Conservation (phyloP, 306 rosid genomes). For the Cucumis cinereus region DNA sequence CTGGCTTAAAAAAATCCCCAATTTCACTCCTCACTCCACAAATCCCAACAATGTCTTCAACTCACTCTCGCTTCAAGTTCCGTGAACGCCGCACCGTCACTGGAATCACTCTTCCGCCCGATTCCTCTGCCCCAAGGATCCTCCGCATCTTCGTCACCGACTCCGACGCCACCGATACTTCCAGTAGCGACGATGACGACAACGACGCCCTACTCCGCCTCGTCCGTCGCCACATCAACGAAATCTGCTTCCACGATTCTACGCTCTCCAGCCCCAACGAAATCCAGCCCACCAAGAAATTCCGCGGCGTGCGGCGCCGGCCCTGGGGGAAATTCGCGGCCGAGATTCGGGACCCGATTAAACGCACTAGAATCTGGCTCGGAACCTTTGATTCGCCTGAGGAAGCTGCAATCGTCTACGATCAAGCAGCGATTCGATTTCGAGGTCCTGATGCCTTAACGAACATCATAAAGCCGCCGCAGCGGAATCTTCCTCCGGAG, state of each 20-base stretch:
- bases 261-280: background rate
- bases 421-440: background rate
- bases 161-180: background rate
- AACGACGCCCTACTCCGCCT: background rate
- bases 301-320: background rate
- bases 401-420: background rate
- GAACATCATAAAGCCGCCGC: background rate
- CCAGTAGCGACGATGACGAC: background rate
- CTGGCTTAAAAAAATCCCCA: background rate
- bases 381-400: background rate
- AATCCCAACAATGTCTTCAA: background rate
- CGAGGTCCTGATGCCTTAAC: background rate
- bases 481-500: background rate
- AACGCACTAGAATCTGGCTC: background rate
- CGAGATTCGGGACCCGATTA: background rate
- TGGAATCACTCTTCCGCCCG: background rate
- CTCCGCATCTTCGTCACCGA: background rate
- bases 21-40: background rate
- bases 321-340: conserved; percentile 5
- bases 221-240: background rate
- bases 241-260: background rate
- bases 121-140: background rate
- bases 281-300: background rate
- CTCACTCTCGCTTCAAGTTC: background rate
- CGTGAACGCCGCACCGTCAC: background rate